Base-by-base conservation (phyloP, 2,329 filamentous ascomycete species). In the Colletotrichum sojae region DNA sequence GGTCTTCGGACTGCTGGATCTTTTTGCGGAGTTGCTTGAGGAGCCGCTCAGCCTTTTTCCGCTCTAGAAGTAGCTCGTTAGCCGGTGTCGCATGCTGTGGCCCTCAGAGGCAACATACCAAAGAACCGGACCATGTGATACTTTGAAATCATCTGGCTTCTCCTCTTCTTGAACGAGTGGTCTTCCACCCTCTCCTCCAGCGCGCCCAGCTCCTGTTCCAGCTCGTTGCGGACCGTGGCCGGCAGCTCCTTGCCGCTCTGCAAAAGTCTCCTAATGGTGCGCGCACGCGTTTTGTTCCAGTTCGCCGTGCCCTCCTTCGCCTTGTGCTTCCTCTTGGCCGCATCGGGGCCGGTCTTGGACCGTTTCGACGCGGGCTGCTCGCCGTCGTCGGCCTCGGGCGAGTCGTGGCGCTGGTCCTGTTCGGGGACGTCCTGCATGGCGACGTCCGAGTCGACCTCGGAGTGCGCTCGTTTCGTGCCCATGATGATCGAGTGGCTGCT, bases 61-160 rank as follows among this genome's bases (percentile, higher is more conserved):
- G 87, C 73, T 94, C 91, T 92, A 27, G 22, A 40, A 27, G 22
- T 16, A 2, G 15, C 40, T 31, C 10, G 20, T 46, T 16, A 62
- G 56, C 27, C 18, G 45, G 15, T 40, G 40, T 15, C 40, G 16
- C 40, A 43, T 43, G 13, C 40, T 1, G 40, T 15, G 15, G 40
- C 16, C 13, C 15, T 51, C 3, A 8, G 31, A 12, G 10, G 3
- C 3, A 5, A 75, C 86, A 59, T 83, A 92, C 93, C 93, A 79
- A 95, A 95, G 78, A 96, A 96, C 31, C 93, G 85, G 58, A 95
- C 89, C 88, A 94, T 95, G 78, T 95, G 93, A 75, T 94, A 96
- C 78, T 91, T 92, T 58, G 85, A 85, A 71, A 95, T 94, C 88
- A 95, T 93, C 68, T 89, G 85, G 73, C 86, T 86, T 73, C 89